Evolutionary conservation across 2,329 filamentous ascomycete genomes (phyloP).

Genomic region (Periconia sp.): DNA sequence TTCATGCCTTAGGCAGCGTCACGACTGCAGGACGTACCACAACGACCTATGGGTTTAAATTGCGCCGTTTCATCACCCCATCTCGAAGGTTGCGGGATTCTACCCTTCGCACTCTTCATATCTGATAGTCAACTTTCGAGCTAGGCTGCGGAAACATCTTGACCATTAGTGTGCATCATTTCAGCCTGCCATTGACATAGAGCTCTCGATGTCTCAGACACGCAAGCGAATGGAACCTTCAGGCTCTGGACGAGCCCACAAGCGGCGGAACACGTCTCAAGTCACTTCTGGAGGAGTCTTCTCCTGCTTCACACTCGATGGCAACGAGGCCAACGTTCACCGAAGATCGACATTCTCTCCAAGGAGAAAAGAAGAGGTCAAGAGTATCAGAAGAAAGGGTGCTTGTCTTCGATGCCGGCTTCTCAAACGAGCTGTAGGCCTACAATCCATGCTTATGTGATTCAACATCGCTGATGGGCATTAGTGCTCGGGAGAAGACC

Average conservation of each 20-base stretch:
- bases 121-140: no score
- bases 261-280: slow-evolving; percentile 4
- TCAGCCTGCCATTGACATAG: no score
- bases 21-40: slow-evolving; percentile 1
- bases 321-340: slow-evolving; percentile 15
- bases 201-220: neutral
- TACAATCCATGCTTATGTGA: neutral
- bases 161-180: no score
- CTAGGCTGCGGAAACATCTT: no score
- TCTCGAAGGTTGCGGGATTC: no score
- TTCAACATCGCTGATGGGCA: neutral
- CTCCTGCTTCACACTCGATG: slow-evolving; percentile 20
- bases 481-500: slow-evolving; percentile 25
- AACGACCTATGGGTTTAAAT: neutral
- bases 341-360: slow-evolving; percentile 18
- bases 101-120: neutral
- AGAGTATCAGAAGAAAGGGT: slow-evolving; percentile 16
- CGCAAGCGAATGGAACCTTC: neutral
- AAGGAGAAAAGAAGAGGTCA: slow-evolving; percentile 18
- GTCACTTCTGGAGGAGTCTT: slow-evolving; percentile 8
- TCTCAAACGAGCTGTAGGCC: slow-evolving; percentile 21
- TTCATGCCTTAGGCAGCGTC: slow-evolving; percentile 16
- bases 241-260: neutral
- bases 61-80: neutral
- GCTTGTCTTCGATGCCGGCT: slow-evolving; percentile 22